Base-by-base conservation (phyloP, 2,329 filamentous ascomycete genomes). In the Colletotrichum liriopes region DNA sequence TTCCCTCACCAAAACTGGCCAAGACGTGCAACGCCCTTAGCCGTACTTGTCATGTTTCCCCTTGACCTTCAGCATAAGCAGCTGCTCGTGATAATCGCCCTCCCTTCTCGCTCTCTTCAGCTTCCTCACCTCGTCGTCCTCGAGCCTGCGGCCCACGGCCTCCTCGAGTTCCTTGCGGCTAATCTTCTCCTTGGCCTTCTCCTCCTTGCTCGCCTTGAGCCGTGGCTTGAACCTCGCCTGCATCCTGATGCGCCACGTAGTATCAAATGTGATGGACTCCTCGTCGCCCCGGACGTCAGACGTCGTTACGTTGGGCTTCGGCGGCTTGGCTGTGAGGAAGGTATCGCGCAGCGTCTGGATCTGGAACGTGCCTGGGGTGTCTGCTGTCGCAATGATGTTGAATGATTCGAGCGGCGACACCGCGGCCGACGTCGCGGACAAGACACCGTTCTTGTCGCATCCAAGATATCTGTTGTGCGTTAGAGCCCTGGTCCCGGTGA, bases 201-300 rank as follows among this genome's bases (percentile, higher is more conserved):
- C 93, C 79, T 95, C 94, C 83, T 95, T 97, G 0, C 88, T 90
- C 12, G 92, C 92, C 82, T 93, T 93, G 56, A 96, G 82, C 74
- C 89, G 89, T 11, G 96, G 95, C 86, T 98, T 98, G 85, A 97
- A 98, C 62, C 94, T 88, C 29, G 96, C 94, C 84, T 98, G 96
- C 95, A 98, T 98, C 65, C 95, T 93, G 77, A 98, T 90, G 61
- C 94, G 89, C 72, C 97, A 81, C 8, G 91, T 93, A 12, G 94
- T 94, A 76, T 89, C 89, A 78, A 93, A 93, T 5, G 86, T 88
- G 62, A 91, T 89, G 11, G 85, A 83, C 18, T 92, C 90, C 9
- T 90, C 92, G 80, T 98, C 94, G 60, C 94, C 95, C 41, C 94
- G 90, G 16, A 97, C 86, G 76, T 95, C 92, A 0, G 90, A 87